Base-by-base conservation (phyloP, 225 moss, liverwort and hornwort genomes). In the Thuidium tamariscinum region DNA sequence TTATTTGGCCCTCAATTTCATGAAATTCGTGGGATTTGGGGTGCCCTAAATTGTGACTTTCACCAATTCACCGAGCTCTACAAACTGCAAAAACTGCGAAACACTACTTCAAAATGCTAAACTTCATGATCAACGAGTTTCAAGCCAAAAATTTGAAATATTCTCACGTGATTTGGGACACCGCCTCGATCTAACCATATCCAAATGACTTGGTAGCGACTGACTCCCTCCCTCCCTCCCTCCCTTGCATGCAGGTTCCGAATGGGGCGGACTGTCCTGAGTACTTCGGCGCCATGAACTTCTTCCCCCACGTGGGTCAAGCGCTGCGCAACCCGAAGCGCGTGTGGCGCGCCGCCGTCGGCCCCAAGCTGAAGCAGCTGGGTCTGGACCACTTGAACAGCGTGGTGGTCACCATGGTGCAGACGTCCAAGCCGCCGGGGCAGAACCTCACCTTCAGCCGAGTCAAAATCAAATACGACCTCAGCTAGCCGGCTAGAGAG, bases 391-490 rank as follows among this genome's bases (percentile, higher is more conserved):
- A 39, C 16, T 21, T 89, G 2, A 11, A 41, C 9, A 56, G 61
- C 26, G 49, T 91, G 11, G 89, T 91, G 3, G 79, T 91, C 26
- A 85, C 91, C 8, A 2, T 91, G 18, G 89, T 91, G 67, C 91
- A 86, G 51, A 71, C 44, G 10, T 4, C 49, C 2, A 15, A 1
- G 7, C 54, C 69, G 9, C 72, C 76, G 4, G 73, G 37, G 22
- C 88, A 90, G 62, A 60, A 65, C 74, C 0, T 88, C 74, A 86
- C 68, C 14, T 80, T 88, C 48, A 65, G 30, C 25, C 46, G 42
- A 25, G 69, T 55, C 7, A 64, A 64, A 46, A 70, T 88, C 41
- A 18, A 75, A 39, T 88, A 88, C 56, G 88, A 88, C 69, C 27
- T 79, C 16, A 79, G 70, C 62, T 81, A 59, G 9, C 7, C 44